A percentile compares a stretch with the other conserved stretches of the same genome.
phyloP scores from a whole-genome alignment of 164 flowering plant genomes.

The Magnolia kwangsiensis region DNA sequence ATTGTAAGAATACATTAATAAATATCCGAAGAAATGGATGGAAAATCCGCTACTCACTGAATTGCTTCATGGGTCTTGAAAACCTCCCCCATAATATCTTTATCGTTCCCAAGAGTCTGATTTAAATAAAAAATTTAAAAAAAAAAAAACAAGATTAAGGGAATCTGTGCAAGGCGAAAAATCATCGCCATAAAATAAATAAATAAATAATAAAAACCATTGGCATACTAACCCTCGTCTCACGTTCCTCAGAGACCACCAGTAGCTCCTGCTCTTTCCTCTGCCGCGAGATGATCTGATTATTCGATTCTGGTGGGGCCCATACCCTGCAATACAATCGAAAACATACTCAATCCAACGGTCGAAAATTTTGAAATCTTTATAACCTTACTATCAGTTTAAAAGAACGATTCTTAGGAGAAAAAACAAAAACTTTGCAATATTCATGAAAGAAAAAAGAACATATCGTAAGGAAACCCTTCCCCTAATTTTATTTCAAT shows the following conservation, averaged over 20 bases:
- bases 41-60: constrained; percentile 46
- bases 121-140: not conserved
- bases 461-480: not conserved
- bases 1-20: not conserved
- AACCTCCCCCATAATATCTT: constrained; percentile 62
- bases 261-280: constrained; percentile 61
- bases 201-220: no score
- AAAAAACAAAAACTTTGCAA: not conserved
- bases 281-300: constrained; percentile 40
- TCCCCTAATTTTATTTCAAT: no score
- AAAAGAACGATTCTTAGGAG: no score
- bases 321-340: constrained; percentile 32
- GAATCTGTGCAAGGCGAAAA: not conserved
- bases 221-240: constrained; percentile 31
- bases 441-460: not conserved
- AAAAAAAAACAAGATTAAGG: not conserved
- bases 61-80: constrained; percentile 78
- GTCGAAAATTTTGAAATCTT: not conserved
- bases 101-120: constrained; percentile 14
- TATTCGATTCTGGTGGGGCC: constrained; percentile 45
- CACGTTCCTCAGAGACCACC: constrained; percentile 51
- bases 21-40: not conserved
- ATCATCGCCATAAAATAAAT: not conserved
- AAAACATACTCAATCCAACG: not conserved
- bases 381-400: not conserved